Base-by-base conservation (phyloP, 2,329 filamentous ascomycete species). In the Alternaria infectoria region DNA sequence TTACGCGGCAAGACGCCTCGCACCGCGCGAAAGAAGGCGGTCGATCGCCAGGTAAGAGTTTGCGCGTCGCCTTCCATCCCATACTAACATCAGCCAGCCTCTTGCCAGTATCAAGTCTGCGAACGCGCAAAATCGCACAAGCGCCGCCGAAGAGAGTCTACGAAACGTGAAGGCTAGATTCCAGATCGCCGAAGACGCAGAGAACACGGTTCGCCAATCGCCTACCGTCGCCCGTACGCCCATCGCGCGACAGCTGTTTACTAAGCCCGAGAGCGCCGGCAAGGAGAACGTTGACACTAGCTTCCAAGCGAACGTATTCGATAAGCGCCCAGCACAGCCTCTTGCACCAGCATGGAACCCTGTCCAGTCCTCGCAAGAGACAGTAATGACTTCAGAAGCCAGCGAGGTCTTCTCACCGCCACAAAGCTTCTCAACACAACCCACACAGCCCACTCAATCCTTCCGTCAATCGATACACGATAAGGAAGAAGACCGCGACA, bases 1-100 rank as follows among this genome's bases (percentile, higher is more conserved):
- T 81, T 96, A 77, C 89, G 92, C 68, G 92, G 90, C 59, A 94
- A 93, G 82, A 95, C 92, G 26, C 92, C 92, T 45, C 87, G 90
- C 65, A 93, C 91, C 17, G 83, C 83, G 32, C 87, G 89, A 59
- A 93, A 91, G 77, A 81, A 80, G 52, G 81, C 83, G 10, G 62
- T 81, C 25, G 89, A 91, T 76, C 87, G 91, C 72, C 86, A 89
- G 66, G 91, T 93, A 84, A 81, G 88, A 82, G 10, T 23, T 83
- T 88, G 71, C 83, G 88, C 11, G 87, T 88, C 72, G 9, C 6
- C 26, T 54, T 26, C 6, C 28, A 15, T 50, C 30, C 51, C 30
- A 12, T 56, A 49, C 72, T 78, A 60, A 78, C 61, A 47, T 5
- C 26, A 21, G 28, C 23, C 73, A 85, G 81, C 84, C 84, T 56